phyloP scores from a whole-genome alignment of 768 basidiomycete genomes.

The Trichaptum fuscoviolaceum region DNA sequence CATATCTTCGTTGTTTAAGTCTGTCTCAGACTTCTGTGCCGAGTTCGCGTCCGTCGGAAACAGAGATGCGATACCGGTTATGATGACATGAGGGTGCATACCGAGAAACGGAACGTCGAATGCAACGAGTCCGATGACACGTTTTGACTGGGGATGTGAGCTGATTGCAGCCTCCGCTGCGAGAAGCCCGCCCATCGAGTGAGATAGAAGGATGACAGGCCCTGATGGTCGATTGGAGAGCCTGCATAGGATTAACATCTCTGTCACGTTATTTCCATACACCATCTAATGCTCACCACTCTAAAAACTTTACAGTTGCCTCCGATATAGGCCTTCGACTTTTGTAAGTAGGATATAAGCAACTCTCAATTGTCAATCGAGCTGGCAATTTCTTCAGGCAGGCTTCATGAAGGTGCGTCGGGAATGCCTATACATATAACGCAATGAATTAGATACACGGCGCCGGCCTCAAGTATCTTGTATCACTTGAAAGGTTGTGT shows the following conservation, averaged over 20 bases:
- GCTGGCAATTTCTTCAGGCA: constrained; percentile 25
- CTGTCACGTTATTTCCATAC: neutral
- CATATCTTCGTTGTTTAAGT: constrained; percentile 38
- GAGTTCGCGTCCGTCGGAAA: constrained; percentile 30
- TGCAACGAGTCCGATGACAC: constrained; percentile 50
- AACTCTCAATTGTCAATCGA: constrained; percentile 36
- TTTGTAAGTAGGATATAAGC: constrained; percentile 58
- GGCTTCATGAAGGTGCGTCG: constrained; percentile 45
- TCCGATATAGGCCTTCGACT: constrained; percentile 46
- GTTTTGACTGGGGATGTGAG: constrained; percentile 30
- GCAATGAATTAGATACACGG: constrained; percentile 2
- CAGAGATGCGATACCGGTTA: constrained; percentile 50
- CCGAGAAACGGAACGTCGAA: constrained; percentile 57
- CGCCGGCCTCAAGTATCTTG: neutral
- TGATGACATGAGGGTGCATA: constrained; percentile 58
- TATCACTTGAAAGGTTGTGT: constrained; percentile 51
- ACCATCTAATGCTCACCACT: constrained; percentile 36
- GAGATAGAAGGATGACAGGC: constrained; percentile 49
- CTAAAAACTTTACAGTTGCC: constrained; percentile 48
- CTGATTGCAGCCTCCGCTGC: constrained; percentile 51
- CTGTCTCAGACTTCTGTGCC: constrained; percentile 27
- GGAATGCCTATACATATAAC: constrained; percentile 40
- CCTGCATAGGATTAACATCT: constrained; percentile 28
- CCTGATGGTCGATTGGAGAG: constrained; percentile 49
- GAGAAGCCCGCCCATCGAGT: constrained; percentile 59